A percentile compares a stretch with the other conserved stretches of the same genome.
Conservation (phyloP, 1,284 basidiomycete genomes). For the Rhodotorula mucilaginosa region DNA sequence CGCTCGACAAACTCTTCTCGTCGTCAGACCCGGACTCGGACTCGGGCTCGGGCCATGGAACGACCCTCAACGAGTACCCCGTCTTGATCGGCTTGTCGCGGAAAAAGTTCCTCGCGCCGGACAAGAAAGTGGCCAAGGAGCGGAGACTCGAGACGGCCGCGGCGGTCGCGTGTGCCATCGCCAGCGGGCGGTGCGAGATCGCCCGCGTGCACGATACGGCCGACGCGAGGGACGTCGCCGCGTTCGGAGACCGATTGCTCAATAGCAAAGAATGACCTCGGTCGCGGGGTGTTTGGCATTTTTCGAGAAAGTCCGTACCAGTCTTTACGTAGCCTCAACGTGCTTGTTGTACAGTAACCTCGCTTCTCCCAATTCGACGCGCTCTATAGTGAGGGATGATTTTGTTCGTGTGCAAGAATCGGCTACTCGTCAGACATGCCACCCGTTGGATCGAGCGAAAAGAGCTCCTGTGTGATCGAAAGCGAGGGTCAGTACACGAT, state of each 20-base stretch:
- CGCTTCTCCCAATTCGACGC: not conserved
- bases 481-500: not conserved
- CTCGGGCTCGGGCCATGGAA: not conserved
- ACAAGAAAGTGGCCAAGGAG: constrained; percentile 60
- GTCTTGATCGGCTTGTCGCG: constrained; percentile 74
- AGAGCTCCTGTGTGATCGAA: constrained; percentile 10
- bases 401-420: not conserved
- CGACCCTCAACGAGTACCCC: constrained; percentile 62
- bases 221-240: constrained; percentile 64
- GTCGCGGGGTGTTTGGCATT: not conserved
- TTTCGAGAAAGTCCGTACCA: not conserved
- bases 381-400: not conserved
- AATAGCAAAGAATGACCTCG: not conserved
- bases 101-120: constrained; percentile 77
- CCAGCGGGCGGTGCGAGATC: constrained; percentile 64
- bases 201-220: constrained; percentile 81
- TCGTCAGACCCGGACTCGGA: not conserved
- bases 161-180: constrained; percentile 66
- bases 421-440: constrained; percentile 18
- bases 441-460: constrained; percentile 27
- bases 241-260: constrained; percentile 54
- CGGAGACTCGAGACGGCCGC: constrained; percentile 79
- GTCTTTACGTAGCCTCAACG: constrained; percentile 8
- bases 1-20: constrained; percentile 55
- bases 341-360: constrained; percentile 2